phyloP scores from a whole-genome alignment of 1,284 basidiomycete species.

The Apiotrichum mycotoxinovorans region DNA sequence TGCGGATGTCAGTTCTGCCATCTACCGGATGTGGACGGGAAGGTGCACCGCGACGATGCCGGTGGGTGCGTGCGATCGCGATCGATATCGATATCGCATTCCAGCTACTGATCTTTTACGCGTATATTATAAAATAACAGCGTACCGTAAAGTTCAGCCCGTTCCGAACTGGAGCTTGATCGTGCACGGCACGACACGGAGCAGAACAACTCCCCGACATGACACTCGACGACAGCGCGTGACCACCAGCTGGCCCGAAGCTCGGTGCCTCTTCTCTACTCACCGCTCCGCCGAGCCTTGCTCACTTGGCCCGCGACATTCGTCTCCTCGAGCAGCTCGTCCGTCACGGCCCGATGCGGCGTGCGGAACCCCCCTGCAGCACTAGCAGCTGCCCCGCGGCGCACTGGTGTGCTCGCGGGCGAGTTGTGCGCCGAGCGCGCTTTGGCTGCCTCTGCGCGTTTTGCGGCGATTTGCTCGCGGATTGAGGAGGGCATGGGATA shows the following conservation, averaged over 20 bases:
- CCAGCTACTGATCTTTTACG: no score
- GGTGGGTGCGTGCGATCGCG: no score
- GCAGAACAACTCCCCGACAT: no score
- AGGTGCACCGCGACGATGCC: background rate
- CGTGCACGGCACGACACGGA: no score
- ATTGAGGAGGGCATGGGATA: constrained; percentile 14
- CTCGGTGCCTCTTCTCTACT: constrained; percentile 7
- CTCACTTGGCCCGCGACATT: constrained; percentile 34
- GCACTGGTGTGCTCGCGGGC: background rate
- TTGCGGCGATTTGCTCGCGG: constrained; percentile 41
- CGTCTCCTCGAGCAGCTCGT: constrained; percentile 31
- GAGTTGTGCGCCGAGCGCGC: background rate
- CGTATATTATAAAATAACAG: no score
- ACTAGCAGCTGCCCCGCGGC: background rate
- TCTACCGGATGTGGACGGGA: background rate
- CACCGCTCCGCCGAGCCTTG: constrained; percentile 36
- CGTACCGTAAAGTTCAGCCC: no score
- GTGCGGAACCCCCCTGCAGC: background rate
- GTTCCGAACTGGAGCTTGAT: no score
- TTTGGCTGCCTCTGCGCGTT: constrained; percentile 3
- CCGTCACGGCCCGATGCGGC: background rate
- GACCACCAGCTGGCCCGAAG: no score
- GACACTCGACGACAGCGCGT: no score
- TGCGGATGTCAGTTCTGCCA: constrained; percentile 1
- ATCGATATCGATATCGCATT: no score